Conservation (phyloP, 1,284 basidiomycete species). For the Ustilago bromivora region DNA sequence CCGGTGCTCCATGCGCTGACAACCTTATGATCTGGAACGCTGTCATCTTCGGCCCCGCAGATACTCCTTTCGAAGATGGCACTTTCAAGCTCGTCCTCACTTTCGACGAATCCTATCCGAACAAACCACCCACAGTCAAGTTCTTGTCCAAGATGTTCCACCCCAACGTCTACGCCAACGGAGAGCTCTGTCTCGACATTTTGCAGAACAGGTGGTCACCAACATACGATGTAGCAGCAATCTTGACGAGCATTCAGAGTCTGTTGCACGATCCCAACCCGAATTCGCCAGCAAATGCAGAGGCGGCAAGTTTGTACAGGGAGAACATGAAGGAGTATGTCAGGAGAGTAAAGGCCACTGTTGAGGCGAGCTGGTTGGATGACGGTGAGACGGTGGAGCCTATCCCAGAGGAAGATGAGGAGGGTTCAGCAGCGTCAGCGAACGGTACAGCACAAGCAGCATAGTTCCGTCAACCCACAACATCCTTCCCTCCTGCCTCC, state of each 20-base stretch:
- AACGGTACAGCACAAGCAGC: conserved; percentile 8
- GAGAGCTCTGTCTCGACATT: conserved; percentile 97
- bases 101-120: conserved; percentile 97
- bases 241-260: conserved; percentile 94
- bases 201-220: conserved; percentile 98
- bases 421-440: conserved; percentile 4
- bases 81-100: conserved; percentile 96
- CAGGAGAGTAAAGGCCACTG: conserved; percentile 81
- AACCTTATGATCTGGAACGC: conserved; percentile 99
- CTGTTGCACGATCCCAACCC: conserved; percentile 97
- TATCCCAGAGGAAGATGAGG: conserved; percentile 44
- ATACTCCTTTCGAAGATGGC: conserved; percentile 98
- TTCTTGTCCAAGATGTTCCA: conserved; percentile 99
- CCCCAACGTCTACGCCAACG: conserved; percentile 97
- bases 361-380: conserved; percentile 69
- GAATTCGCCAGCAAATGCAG: conserved; percentile 93
- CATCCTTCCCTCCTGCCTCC: background rate
- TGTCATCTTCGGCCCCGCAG: conserved; percentile 97
- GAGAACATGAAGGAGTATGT: conserved; percentile 99
- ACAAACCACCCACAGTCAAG: conserved; percentile 96
- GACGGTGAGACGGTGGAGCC: conserved; percentile 55
- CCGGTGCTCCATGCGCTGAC: conserved; percentile 94
- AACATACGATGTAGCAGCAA: conserved; percentile 97
- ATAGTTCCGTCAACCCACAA: background rate
- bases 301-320: conserved; percentile 93